Base-by-base conservation (phyloP, 1,284 basidiomycete species). In the Trichosporon coremiiforme region DNA sequence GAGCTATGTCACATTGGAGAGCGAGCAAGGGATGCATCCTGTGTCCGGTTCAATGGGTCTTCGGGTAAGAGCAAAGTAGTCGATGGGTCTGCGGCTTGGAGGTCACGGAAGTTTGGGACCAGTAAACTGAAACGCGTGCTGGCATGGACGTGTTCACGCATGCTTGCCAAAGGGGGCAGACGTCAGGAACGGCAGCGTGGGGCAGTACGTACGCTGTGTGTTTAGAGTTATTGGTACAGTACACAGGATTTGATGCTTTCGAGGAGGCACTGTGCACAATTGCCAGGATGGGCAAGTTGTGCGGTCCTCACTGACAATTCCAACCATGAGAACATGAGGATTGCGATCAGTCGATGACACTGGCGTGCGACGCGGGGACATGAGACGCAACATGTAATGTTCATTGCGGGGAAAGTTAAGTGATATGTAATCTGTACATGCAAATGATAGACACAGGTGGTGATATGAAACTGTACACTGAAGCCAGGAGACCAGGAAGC, bases 61-160 rank as follows among this genome's bases (percentile, higher is more conserved):
- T 20, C 8, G 45, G 45, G 45, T 20, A 47, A n/a, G 41, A 45
- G 47, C 4, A 22, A 53, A 53, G 35, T 17, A 17, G 13, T 33
- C 15, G 7, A 12, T 31, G 57, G 29, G 15, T 17, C 41, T 2
- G 17, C 33, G 33, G 33, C 8, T 33, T 33, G 33, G 33, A 33
- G 12, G 55, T 57, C 17, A 3, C n/a, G 9, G 47, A 53, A 53
- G n/a, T 53, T 53, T 53, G 47, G 47, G 20, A 53, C 5, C 47
- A 53, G 57, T 31, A n/a, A 9, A 60, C 57, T 60, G 57, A 60
- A 60, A 60, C 57, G 57, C 57, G 57, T 60, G 22, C 53, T 45
- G 41, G 41, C 41, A 53, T 53, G 47, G 20, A 53, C 47, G 47
- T 53, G 47, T 53, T 12, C 47, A 53, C 47, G 47, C 47, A 20